phyloP scores from a whole-genome alignment of 2,329 filamentous ascomycete species.

The Fusarium setosum region DNA sequence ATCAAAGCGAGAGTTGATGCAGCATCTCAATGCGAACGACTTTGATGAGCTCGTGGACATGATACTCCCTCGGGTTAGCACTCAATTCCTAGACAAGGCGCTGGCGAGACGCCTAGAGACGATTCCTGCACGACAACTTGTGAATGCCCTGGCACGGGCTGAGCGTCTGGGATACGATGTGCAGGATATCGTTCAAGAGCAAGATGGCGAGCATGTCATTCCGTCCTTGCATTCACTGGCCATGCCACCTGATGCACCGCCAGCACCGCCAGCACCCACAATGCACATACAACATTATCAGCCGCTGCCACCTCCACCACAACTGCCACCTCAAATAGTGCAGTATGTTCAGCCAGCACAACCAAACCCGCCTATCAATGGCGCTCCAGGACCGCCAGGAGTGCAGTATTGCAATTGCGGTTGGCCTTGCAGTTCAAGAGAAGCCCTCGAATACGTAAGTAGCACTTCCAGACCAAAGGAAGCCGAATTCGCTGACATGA shows the following conservation, averaged over 20 bases:
- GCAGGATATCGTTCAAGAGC: slow-evolving; percentile 59
- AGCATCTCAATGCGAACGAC: slow-evolving; percentile 52
- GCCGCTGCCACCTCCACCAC: background rate
- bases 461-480: background rate
- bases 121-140: slow-evolving; percentile 64
- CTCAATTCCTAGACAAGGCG: slow-evolving; percentile 63
- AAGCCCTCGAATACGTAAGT: slow-evolving; percentile 49
- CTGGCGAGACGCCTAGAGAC: slow-evolving; percentile 63
- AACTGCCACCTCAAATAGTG: background rate
- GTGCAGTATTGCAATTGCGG: slow-evolving; percentile 47
- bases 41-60: slow-evolving; percentile 58
- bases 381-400: background rate
- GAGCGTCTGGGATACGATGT: slow-evolving; percentile 68
- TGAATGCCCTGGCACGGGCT: slow-evolving; percentile 67
- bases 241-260: slow-evolving; percentile 12
- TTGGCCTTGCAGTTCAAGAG: slow-evolving; percentile 49
- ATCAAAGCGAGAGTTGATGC: slow-evolving; percentile 55
- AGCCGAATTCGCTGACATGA: slow-evolving; percentile 22
- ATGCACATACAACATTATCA: slow-evolving; percentile 1
- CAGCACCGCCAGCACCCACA: slow-evolving; percentile 4
- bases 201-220: slow-evolving; percentile 51
- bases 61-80: slow-evolving; percentile 60
- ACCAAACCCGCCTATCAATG: background rate
- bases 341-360: background rate
- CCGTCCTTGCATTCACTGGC: slow-evolving; percentile 41